A percentile compares a stretch with the other conserved stretches of the same genome.
phyloP scores from a whole-genome alignment of 768 basidiomycete species.

The Cystofilobasidium capitatum region DNA sequence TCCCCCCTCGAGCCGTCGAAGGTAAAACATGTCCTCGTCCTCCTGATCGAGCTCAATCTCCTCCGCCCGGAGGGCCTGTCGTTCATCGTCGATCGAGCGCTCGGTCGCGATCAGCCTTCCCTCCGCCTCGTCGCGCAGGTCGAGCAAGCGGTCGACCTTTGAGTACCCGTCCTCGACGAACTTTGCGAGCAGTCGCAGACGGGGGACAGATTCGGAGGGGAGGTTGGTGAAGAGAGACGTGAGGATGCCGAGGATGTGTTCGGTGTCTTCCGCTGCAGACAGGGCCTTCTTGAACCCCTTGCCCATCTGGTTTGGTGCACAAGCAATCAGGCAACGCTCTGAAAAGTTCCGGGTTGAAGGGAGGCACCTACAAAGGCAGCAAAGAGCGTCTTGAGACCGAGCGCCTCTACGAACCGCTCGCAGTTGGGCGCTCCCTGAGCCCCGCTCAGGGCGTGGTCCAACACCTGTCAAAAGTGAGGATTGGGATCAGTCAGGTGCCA shows the following conservation, averaged over 20 bases:
- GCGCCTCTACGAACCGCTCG: constrained; percentile 73
- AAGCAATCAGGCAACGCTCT: too few relatives aligned
- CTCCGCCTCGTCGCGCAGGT: constrained; percentile 65
- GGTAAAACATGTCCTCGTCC: constrained; percentile 67
- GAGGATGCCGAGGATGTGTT: constrained; percentile 78
- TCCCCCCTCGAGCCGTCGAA: constrained; percentile 77
- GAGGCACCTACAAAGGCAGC: constrained; percentile 68
- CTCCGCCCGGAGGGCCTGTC: too few relatives aligned
- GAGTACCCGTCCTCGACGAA: constrained; percentile 89
- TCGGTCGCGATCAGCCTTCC: constrained; percentile 55
- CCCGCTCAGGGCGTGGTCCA: constrained; percentile 84
- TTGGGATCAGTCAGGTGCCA: neutral
- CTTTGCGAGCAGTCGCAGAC: constrained; percentile 76
- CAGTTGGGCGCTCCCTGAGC: constrained; percentile 59
- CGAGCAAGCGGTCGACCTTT: constrained; percentile 85
- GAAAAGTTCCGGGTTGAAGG: neutral
- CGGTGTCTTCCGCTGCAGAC: constrained; percentile 60
- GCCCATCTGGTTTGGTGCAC: constrained; percentile 9
- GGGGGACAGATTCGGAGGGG: constrained; percentile 67
- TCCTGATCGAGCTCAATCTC: constrained; percentile 53
- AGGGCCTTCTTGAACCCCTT: constrained; percentile 21
- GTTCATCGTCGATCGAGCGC: constrained; percentile 58
- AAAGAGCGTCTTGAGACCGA: constrained; percentile 83
- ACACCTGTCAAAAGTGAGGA: constrained; percentile 38
- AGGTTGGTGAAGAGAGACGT: constrained; percentile 81